A percentile compares a stretch with the other conserved stretches of the same genome.
These are phyloP conservation scores for Fragilaria radians DNA, from an alignment of 108 stramenopile species.

Conservation along the genomic window DNA sequence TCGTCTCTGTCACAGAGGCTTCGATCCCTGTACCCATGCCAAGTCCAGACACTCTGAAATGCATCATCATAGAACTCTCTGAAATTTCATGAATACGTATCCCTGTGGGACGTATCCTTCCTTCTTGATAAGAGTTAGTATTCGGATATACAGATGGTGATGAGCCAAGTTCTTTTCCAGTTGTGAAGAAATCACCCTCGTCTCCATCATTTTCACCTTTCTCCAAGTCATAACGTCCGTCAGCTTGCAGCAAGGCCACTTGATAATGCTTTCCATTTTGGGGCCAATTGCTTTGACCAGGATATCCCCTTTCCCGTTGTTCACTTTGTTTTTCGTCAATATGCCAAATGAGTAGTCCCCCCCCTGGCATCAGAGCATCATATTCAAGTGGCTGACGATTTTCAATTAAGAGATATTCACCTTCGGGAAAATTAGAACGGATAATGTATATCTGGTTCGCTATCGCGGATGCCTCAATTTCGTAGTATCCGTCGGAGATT, in stretches of 20 bases:
- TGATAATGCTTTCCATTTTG: constrained; percentile 31
- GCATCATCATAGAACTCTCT: not conserved
- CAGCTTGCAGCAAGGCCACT: constrained; percentile 41
- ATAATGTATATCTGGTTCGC: constrained; percentile 36
- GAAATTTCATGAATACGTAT: constrained; percentile 27
- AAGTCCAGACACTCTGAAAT: not conserved
- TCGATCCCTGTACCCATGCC: constrained; percentile 9
- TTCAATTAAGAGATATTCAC: constrained; percentile 48
- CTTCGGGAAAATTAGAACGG: constrained; percentile 14
- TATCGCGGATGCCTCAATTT: constrained; percentile 27
- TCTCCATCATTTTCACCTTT: not conserved
- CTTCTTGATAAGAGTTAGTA: constrained; percentile 49
- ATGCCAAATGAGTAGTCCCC: too few relatives aligned
- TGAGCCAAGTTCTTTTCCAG: not conserved
- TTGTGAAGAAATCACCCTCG: not conserved
- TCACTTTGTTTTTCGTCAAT: not conserved
- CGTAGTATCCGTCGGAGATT: constrained; percentile 29
- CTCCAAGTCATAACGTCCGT: constrained; percentile 51
- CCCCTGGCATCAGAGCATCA: too few relatives aligned
- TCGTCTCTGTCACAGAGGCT: constrained; percentile 10
- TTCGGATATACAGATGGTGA: constrained; percentile 30
- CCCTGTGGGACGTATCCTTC: constrained; percentile 23
- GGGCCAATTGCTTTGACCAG: constrained; percentile 36
- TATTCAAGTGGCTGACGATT: constrained; percentile 21
- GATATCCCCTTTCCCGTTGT: constrained; percentile 17